A percentile compares a stretch with the other conserved stretches of the same genome.
Conservation (phyloP, 2,329 filamentous ascomycete genomes). For the Aureobasidium sp. region DNA sequence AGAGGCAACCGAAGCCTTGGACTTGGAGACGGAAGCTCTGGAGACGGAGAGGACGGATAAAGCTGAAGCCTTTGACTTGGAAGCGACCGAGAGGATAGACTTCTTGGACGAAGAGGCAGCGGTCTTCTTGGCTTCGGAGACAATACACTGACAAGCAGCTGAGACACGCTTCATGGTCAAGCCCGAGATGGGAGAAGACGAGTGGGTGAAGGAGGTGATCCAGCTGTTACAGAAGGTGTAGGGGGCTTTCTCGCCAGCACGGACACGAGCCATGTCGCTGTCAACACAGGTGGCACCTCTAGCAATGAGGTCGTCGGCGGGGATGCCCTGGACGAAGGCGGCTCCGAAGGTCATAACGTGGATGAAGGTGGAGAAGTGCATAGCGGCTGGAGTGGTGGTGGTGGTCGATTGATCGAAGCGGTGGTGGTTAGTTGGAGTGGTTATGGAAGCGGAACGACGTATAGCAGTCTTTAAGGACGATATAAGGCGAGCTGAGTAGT, state of each 20-base stretch:
- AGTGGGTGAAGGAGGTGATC: slow-evolving; percentile 13
- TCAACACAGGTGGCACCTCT: slow-evolving; percentile 18
- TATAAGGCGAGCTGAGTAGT: slow-evolving; percentile 8
- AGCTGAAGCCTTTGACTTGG: slow-evolving; percentile 8
- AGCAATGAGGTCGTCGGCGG: slow-evolving; percentile 17
- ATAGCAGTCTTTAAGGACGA: slow-evolving; percentile 15
- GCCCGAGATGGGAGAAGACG: slow-evolving; percentile 8
- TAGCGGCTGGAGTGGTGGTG: slow-evolving; percentile 18
- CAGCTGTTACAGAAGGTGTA: slow-evolving; percentile 13
- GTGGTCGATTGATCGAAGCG: neutral
- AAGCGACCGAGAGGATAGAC: neutral
- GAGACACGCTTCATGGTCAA: slow-evolving; percentile 22
- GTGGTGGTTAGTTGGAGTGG: slow-evolving; percentile 14
- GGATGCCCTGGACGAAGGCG: slow-evolving; percentile 14
- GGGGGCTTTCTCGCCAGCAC: slow-evolving; percentile 8
- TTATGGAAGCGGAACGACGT: slow-evolving; percentile 11
- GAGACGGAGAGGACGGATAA: slow-evolving; percentile 11
- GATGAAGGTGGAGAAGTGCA: slow-evolving; percentile 30
- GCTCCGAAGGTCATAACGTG: slow-evolving; percentile 27
- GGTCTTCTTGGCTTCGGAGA: slow-evolving; percentile 19
- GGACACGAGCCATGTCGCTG: slow-evolving; percentile 17
- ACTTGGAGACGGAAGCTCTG: slow-evolving; percentile 17
- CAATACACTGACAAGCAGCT: slow-evolving; percentile 21
- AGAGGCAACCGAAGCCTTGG: slow-evolving; percentile 4
- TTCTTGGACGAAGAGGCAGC: slow-evolving; percentile 16